Conservation (phyloP, 148 eudicot genomes). For the Drosera capensis region DNA sequence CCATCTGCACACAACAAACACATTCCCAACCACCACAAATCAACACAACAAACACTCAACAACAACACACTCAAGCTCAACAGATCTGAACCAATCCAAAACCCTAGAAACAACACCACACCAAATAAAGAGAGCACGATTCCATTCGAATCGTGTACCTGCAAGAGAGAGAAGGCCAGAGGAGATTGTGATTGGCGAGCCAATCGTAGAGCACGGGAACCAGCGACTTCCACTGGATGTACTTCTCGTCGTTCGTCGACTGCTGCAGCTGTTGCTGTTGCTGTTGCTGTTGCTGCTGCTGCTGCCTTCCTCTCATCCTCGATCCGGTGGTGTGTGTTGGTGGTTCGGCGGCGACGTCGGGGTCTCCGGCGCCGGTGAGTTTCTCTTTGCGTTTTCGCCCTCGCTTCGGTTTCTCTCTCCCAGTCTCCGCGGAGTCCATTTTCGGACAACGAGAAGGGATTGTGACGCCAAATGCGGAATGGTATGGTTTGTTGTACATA, state of each 20-base stretch:
- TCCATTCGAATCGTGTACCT: slow-evolving; percentile 15
- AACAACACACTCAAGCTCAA: not conserved
- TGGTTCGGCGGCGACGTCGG: slow-evolving; percentile 2
- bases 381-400: not conserved
- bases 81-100: not conserved
- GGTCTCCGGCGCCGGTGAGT: too few species aligned
- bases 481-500: too few species aligned
- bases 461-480: too few species aligned
- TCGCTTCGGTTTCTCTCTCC: slow-evolving; percentile 21
- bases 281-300: too few species aligned
- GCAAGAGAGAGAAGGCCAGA: slow-evolving; percentile 73
- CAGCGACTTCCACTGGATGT: slow-evolving; percentile 32
- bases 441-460: too few species aligned
- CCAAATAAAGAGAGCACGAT: not conserved
- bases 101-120: slow-evolving; percentile 3
- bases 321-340: not conserved
- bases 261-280: too few species aligned
- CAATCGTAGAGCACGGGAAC: slow-evolving; percentile 51
- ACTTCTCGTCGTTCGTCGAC: slow-evolving; percentile 27
- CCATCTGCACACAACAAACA: slow-evolving; percentile 39
- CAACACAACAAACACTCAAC: not conserved
- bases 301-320: slow-evolving; percentile 46
- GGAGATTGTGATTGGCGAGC: slow-evolving; percentile 42
- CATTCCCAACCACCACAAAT: not conserved
- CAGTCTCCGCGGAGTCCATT: slow-evolving; percentile 7